These are phyloP conservation scores for Penicillium capsulatum DNA, from an alignment of 2,329 filamentous ascomycete genomes.

Conservation along the genomic window DNA sequence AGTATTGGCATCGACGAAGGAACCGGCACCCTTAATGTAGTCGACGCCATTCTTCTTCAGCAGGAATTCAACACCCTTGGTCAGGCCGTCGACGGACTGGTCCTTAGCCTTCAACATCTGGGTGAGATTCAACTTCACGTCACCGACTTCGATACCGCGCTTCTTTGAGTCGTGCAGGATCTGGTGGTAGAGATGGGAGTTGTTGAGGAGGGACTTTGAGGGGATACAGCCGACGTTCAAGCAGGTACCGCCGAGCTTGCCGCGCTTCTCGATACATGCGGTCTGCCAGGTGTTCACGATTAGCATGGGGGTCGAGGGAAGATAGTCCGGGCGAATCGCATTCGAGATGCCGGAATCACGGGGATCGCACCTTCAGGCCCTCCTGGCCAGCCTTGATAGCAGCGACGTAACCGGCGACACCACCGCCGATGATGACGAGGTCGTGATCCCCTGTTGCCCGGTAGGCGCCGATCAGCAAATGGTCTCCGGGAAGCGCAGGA, in stretches of 20 bases:
- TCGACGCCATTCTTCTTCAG: constrained; percentile 99
- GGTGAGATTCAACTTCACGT: constrained; percentile 90
- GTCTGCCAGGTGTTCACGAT: constrained; percentile 55
- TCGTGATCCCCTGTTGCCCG: constrained; percentile 75
- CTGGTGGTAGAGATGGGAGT: constrained; percentile 97
- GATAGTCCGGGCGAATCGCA: background rate
- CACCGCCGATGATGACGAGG: constrained; percentile 94
- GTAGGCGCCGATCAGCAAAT: constrained; percentile 20
- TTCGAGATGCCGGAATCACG: background rate
- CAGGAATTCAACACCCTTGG: constrained; percentile 95
- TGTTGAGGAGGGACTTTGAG: constrained; percentile 98
- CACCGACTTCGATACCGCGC: constrained; percentile 93
- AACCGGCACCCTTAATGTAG: constrained; percentile 89
- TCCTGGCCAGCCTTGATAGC: constrained; percentile 99
- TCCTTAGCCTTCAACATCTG: constrained; percentile 99
- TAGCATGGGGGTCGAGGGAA: constrained; percentile 4
- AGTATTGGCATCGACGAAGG: constrained; percentile 84
- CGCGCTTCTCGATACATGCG: constrained; percentile 97
- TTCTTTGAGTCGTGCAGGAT: constrained; percentile 95
- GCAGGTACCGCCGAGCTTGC: constrained; percentile 90
- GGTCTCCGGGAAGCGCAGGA: constrained; percentile 18
- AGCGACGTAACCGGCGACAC: constrained; percentile 96
- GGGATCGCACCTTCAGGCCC: constrained; percentile 73
- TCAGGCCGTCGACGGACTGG: constrained; percentile 77
- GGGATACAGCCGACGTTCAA: constrained; percentile 99